phyloP scores from a whole-genome alignment of 352 stramenopile genomes.

The Phytophthora macrochlamydospora region DNA sequence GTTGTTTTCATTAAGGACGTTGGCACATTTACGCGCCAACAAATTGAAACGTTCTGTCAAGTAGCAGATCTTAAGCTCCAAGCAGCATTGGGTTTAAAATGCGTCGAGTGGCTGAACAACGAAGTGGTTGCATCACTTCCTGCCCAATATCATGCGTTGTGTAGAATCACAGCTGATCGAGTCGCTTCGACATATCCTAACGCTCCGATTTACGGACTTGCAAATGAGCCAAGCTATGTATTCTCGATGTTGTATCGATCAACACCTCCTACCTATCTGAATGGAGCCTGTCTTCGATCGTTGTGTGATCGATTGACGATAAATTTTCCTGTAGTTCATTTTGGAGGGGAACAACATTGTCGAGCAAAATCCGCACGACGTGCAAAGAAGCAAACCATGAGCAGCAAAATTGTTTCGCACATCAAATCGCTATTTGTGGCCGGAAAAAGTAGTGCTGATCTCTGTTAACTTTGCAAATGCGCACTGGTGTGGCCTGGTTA shows the following conservation, averaged over 20 bases:
- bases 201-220: neutral
- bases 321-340: too few species aligned
- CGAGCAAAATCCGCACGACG: too few species aligned
- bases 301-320: too few species aligned
- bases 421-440: too few species aligned
- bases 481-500: too few species aligned
- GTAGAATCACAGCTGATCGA: neutral
- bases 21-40: neutral
- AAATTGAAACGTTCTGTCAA: slow-evolving; percentile 5
- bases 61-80: neutral
- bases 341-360: too few species aligned
- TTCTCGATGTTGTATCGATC: neutral
- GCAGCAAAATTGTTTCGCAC: too few species aligned
- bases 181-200: neutral
- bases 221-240: neutral
- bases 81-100: neutral
- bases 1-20: slow-evolving; percentile 2
- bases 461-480: too few species aligned
- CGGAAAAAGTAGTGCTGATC: too few species aligned
- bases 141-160: neutral
- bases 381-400: too few species aligned
- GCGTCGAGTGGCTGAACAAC: neutral
- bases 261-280: too few species aligned
- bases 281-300: too few species aligned
- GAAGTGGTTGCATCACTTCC: neutral